Percentiles rank a stretch among this genome's conserved stretches.
These are phyloP conservation scores for Rehmannia glutinosa DNA, from an alignment of 257 asterid genomes.

Conservation along the genomic window DNA sequence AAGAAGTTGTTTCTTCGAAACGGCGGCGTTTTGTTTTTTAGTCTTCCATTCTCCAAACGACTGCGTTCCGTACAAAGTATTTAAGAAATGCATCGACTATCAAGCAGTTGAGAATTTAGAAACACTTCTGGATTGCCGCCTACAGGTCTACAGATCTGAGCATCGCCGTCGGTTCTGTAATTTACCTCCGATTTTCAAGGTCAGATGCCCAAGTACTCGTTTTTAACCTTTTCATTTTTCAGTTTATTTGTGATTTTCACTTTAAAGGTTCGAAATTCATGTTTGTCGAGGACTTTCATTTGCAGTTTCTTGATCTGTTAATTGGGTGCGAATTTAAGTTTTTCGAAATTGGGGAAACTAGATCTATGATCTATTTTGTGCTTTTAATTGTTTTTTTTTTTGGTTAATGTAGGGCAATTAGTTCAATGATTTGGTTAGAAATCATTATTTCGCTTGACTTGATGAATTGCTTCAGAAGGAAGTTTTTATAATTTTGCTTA, in stretches of 20 bases:
- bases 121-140: background rate
- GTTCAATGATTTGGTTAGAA: background rate
- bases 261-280: no score
- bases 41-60: no score
- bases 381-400: background rate
- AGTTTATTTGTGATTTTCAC: background rate
- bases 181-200: slow-evolving; percentile 19
- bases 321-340: slow-evolving; percentile 5
- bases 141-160: slow-evolving; percentile 23
- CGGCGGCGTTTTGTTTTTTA: no score
- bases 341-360: background rate
- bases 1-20: no score
- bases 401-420: background rate
- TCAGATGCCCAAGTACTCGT: slow-evolving; percentile 12
- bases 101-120: background rate
- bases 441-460: slow-evolving; percentile 3
- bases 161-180: slow-evolving; percentile 15
- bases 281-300: no score
- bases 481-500: background rate
- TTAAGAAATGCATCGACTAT: no score
- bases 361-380: slow-evolving; percentile 1
- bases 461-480: background rate
- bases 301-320: slow-evolving; percentile 15
- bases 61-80: no score
- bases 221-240: background rate